phyloP scores from a whole-genome alignment of 2,329 filamentous ascomycete genomes.

The Aspergillus ibericus region DNA sequence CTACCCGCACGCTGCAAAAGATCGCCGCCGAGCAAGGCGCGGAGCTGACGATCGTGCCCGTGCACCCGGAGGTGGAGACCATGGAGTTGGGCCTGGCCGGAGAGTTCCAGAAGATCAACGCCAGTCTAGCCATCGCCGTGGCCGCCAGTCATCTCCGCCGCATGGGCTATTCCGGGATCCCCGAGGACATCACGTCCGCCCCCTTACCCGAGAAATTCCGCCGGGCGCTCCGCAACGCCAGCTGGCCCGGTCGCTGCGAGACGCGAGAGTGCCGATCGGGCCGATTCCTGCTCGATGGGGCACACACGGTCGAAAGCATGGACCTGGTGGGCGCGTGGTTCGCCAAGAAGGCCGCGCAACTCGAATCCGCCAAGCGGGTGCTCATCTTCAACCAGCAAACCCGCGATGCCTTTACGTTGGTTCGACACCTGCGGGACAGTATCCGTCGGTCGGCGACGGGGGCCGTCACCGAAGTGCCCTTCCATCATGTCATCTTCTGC shows the following conservation, averaged over 20 bases:
- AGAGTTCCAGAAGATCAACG: not conserved
- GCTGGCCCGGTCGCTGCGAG: not conserved
- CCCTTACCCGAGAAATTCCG: not conserved
- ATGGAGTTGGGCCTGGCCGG: not conserved
- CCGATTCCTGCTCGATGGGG: not conserved
- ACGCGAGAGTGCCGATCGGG: not conserved
- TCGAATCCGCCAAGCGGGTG: not conserved
- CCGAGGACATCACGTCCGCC: not conserved
- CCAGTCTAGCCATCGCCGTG: not conserved
- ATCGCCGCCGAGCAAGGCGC: not conserved
- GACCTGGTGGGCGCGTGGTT: not conserved
- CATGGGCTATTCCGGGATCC: not conserved
- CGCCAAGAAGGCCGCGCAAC: not conserved
- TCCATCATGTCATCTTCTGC: constrained; percentile 1
- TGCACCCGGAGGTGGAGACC: not conserved
- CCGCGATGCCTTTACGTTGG: not conserved
- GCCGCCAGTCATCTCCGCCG: not conserved
- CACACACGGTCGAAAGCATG: not conserved
- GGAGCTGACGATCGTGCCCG: not conserved
- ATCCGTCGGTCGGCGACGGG: not conserved
- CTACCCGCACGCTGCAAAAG: not conserved
- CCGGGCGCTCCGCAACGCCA: not conserved
- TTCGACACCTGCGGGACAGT: not conserved
- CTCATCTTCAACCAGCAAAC: not conserved
- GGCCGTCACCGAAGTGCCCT: not conserved